Evolutionary conservation across 1,284 basidiomycete species (phyloP).

Genomic region (Apiotrichum akiyoshidainum): DNA sequence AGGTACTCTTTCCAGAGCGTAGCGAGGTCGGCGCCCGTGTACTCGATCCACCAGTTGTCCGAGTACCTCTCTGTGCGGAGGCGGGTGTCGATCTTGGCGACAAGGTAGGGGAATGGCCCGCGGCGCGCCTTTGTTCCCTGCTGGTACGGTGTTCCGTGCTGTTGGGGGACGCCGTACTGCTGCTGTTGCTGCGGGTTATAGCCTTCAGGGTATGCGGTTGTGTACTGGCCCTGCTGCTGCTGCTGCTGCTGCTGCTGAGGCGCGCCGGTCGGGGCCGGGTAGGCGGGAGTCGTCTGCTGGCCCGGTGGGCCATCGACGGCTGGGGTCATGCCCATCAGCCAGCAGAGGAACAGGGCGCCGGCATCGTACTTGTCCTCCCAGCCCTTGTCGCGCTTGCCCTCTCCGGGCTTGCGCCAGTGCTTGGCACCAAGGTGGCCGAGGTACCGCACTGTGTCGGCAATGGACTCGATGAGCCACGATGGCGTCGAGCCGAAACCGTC

Average conservation of each 20-base stretch:
- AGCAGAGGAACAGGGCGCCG: conserved; percentile 35
- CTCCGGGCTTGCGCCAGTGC: conserved; percentile 34
- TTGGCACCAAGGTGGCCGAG: conserved; percentile 28
- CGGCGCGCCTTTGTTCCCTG: conserved; percentile 12
- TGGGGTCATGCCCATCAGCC: conserved; percentile 24
- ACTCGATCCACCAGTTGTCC: conserved; percentile 34
- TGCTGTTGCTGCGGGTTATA: background rate
- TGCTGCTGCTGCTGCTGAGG: background rate
- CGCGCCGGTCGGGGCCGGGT: background rate
- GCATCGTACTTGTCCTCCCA: conserved; percentile 38
- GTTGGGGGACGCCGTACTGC: background rate
- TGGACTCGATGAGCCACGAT: conserved; percentile 35
- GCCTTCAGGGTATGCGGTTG: conserved; percentile 4
- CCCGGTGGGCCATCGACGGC: background rate
- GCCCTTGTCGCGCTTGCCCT: conserved; percentile 27
- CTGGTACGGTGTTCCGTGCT: conserved; percentile 1
- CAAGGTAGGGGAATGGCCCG: conserved; percentile 31
- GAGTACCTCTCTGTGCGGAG: conserved; percentile 28
- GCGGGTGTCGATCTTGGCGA: conserved; percentile 27
- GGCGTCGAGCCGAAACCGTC: conserved; percentile 28
- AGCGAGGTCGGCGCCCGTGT: conserved; percentile 27
- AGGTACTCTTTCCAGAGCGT: conserved; percentile 34
- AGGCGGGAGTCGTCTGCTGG: background rate
- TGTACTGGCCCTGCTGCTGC: background rate
- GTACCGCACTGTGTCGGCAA: conserved; percentile 35